Conservation (phyloP, 129 eudicot species). For the Saposhnikovia divaricata region DNA sequence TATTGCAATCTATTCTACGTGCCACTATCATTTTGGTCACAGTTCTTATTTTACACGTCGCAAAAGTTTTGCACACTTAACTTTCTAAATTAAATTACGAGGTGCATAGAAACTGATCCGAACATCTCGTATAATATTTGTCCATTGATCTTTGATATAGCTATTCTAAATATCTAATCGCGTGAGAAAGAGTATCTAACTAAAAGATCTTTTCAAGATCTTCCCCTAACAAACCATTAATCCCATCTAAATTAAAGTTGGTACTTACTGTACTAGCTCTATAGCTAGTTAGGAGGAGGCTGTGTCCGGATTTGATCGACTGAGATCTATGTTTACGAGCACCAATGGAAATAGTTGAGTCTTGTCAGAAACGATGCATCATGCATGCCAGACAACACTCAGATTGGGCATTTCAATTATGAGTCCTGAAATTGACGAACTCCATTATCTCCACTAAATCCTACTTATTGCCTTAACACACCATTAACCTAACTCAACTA, state of each 20-base stretch:
- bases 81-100: too few relatives aligned
- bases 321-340: background rate
- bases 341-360: slow-evolving; percentile 1
- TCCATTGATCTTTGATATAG: background rate
- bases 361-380: background rate
- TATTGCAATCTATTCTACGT: too few relatives aligned
- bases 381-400: slow-evolving; percentile 14
- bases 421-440: background rate
- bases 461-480: background rate
- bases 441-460: background rate
- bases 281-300: background rate
- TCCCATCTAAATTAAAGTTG: background rate
- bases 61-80: too few relatives aligned
- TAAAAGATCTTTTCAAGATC: background rate
- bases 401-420: background rate
- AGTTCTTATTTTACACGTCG: too few relatives aligned
- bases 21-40: too few relatives aligned
- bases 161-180: background rate
- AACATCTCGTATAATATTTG: too few relatives aligned
- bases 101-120: too few relatives aligned
- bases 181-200: background rate
- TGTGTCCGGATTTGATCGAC: background rate
- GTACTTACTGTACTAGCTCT: background rate
- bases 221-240: background rate
- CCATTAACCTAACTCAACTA: background rate